These are phyloP conservation scores for Polyplosphaeria fusca DNA, from an alignment of 495 filamentous ascomycete species.

Conservation along the genomic window DNA sequence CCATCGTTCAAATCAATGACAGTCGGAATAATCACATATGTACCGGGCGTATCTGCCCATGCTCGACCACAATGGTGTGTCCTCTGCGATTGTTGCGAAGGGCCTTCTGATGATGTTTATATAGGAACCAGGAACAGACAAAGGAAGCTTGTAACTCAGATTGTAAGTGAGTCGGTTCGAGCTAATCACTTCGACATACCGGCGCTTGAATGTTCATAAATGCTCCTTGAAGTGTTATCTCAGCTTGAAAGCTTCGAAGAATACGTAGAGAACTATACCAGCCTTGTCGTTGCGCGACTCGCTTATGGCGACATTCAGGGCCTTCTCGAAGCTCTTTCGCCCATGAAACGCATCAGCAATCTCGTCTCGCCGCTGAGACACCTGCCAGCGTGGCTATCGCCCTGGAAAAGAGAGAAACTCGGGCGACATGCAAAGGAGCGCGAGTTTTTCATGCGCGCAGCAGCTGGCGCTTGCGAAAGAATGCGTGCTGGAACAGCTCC, in stretches of 20 bases:
- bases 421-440: background rate
- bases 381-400: background rate
- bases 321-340: background rate
- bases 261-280: background rate
- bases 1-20: background rate
- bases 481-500: background rate
- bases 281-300: slow-evolving; percentile 2
- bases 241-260: background rate
- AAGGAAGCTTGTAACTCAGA: slow-evolving; percentile 1
- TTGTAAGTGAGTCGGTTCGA: background rate
- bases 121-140: slow-evolving; percentile 13
- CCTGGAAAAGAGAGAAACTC: background rate
- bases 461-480: background rate
- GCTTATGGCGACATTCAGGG: background rate
- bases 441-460: background rate
- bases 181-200: background rate
- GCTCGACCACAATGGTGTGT: slow-evolving; percentile 1
- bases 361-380: background rate
- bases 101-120: background rate
- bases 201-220: background rate
- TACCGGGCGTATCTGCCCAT: background rate
- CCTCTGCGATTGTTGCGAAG: background rate
- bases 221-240: background rate
- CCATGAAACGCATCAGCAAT: background rate
- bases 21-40: background rate